Conservation (phyloP, 345 rosid species). For the Eucalyptus marginata region DNA sequence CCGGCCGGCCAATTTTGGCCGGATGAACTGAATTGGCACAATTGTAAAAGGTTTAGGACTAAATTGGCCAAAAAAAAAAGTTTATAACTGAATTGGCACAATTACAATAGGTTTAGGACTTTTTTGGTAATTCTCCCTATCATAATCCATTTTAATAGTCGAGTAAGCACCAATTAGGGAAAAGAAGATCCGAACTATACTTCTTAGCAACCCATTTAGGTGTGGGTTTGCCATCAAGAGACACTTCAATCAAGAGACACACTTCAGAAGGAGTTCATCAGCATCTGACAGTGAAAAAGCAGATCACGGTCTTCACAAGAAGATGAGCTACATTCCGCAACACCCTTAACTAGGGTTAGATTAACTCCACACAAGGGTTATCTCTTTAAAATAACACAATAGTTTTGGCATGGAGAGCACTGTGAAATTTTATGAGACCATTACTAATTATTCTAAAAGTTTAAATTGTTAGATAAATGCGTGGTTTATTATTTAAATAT, state of each 20-base stretch:
- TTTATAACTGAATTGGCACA: no score
- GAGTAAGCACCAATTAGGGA: neutral
- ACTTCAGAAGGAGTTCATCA: neutral
- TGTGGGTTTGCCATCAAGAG: neutral
- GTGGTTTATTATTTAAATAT: no score
- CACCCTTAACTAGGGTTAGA: neutral
- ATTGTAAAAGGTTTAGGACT: no score
- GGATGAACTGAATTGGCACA: no score
- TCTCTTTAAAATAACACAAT: neutral
- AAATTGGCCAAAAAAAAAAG: no score
- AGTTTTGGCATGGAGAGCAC: fast-evolving
- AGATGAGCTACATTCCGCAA: neutral
- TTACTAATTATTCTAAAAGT: fast-evolving
- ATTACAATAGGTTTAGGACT: no score
- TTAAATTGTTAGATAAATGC: fast-evolving
- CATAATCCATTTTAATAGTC: neutral
- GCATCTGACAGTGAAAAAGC: neutral
- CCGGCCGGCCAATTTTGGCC: no score
- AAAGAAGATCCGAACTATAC: neutral
- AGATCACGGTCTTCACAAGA: neutral
- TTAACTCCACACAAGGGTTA: neutral
- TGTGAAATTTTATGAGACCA: no score
- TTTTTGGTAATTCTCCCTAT: no score
- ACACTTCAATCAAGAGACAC: neutral
- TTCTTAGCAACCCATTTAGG: neutral